A percentile compares a stretch with the other conserved stretches of the same genome.
These are phyloP conservation scores for Eucalyptus regnans DNA, from an alignment of 345 rosid genomes.

Conservation along the genomic window DNA sequence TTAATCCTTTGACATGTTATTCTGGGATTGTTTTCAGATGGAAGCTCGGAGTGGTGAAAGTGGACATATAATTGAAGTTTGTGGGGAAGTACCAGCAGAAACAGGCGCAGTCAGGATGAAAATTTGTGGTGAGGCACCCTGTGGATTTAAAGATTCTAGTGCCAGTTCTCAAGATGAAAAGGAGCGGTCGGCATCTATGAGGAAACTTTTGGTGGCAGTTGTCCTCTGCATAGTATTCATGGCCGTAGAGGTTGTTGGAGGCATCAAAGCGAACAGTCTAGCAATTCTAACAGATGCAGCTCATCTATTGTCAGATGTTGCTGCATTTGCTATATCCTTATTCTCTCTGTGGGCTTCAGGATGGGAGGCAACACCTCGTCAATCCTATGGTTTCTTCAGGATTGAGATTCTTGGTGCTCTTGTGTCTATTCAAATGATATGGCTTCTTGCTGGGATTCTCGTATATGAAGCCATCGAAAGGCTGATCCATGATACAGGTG, in stretches of 20 bases:
- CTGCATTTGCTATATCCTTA: conserved; percentile 59
- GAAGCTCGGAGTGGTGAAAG: conserved; percentile 19
- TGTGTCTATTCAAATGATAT: conserved; percentile 54
- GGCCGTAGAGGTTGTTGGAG: conserved; percentile 58
- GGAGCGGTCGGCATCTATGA: conserved; percentile 38
- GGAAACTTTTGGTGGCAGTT: conserved; percentile 45
- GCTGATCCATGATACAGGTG: conserved; percentile 31
- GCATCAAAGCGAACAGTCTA: conserved; percentile 60
- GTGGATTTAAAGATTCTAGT: conserved; percentile 46
- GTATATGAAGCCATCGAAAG: conserved; percentile 59
- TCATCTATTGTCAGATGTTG: conserved; percentile 54
- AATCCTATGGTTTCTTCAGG: conserved; percentile 58
- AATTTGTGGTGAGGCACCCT: conserved; percentile 35
- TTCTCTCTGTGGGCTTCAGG: conserved; percentile 64
- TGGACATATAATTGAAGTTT: conserved; percentile 30
- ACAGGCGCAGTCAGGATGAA: conserved; percentile 11
- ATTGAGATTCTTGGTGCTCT: conserved; percentile 56
- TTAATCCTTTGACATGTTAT: not conserved
- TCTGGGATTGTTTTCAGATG: conserved; percentile 16
- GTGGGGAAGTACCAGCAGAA: conserved; percentile 21
- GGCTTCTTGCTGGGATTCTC: conserved; percentile 68
- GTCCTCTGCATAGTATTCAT: conserved; percentile 44
- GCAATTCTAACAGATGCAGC: conserved; percentile 67
- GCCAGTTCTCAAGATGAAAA: conserved; percentile 33
- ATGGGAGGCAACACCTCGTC: conserved; percentile 65